phyloP scores from a whole-genome alignment of 2,329 filamentous ascomycete genomes.

The Cladosporium sp. region DNA sequence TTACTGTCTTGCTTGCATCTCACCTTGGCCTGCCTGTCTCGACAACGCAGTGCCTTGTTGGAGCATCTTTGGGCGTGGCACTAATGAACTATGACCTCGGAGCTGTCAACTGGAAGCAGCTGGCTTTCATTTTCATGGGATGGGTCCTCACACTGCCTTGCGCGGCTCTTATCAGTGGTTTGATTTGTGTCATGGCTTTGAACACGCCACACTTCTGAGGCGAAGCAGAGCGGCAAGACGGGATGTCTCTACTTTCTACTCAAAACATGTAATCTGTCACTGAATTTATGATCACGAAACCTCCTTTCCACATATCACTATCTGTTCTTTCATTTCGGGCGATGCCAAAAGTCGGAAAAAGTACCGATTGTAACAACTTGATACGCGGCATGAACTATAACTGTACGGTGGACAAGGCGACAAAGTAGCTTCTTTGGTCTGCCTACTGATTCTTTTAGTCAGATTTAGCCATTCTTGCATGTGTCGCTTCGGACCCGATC shows the following conservation, averaged over 20 bases:
- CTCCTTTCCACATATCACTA: no score
- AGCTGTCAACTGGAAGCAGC: conserved; percentile 60
- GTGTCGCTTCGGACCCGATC: no score
- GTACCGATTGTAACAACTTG: no score
- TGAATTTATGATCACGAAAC: no score
- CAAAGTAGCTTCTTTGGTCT: no score
- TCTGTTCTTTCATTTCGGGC: no score
- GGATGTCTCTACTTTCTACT: no score
- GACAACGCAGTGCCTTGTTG: conserved; percentile 60
- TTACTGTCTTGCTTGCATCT: conserved; percentile 60
- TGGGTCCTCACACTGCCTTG: conserved; percentile 59
- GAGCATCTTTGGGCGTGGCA: conserved; percentile 58
- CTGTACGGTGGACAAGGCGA: no score
- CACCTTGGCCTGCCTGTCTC: conserved; percentile 58
- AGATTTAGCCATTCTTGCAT: no score
- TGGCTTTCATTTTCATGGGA: conserved; percentile 55
- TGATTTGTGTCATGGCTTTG: conserved; percentile 52
- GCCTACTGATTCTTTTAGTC: no score
- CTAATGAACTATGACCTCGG: conserved; percentile 55
- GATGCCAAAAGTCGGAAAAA: no score
- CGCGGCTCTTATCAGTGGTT: conserved; percentile 53
- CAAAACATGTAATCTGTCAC: not conserved
- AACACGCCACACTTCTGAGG: conserved; percentile 18
- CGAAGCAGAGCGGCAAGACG: not conserved
- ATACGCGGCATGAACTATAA: no score